Conservation (phyloP, 2,329 filamentous ascomycete genomes). For the Phyllosticta paracitricarpa region DNA sequence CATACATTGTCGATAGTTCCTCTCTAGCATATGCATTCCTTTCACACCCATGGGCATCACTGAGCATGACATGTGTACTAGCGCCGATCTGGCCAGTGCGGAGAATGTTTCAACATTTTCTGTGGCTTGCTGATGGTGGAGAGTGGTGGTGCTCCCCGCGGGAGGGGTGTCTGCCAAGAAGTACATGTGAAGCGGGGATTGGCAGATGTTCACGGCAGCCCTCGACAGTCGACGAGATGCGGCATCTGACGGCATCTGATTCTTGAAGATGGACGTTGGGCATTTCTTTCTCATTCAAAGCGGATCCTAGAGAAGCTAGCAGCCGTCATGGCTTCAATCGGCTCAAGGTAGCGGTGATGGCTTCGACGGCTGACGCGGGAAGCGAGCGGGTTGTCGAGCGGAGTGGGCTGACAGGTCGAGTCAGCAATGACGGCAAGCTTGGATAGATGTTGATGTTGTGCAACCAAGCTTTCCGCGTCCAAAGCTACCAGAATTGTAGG, state of each 20-base stretch:
- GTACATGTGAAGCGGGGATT: not conserved
- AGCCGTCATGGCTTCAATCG: not conserved
- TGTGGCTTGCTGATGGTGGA: not conserved
- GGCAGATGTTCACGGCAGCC: not conserved
- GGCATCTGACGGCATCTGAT: not conserved
- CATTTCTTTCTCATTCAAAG: not conserved
- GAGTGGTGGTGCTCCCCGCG: not conserved
- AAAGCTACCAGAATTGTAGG: not conserved
- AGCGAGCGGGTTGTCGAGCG: not conserved
- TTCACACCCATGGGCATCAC: not conserved
- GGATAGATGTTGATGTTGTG: not conserved
- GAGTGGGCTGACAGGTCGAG: not conserved
- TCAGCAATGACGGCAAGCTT: not conserved
- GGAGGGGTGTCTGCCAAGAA: not conserved
- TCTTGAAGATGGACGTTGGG: not conserved
- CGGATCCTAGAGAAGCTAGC: not conserved
- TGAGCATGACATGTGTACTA: not conserved
- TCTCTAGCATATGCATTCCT: not conserved
- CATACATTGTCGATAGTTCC: not conserved
- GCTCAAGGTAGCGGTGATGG: not conserved
- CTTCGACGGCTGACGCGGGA: not conserved
- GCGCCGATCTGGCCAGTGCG: not conserved
- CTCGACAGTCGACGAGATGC: not conserved
- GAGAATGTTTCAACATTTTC: not conserved
- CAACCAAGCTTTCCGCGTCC: not conserved